phyloP scores from a whole-genome alignment of 2,329 filamentous ascomycete species.

The Neofusicoccum laricinum region DNA sequence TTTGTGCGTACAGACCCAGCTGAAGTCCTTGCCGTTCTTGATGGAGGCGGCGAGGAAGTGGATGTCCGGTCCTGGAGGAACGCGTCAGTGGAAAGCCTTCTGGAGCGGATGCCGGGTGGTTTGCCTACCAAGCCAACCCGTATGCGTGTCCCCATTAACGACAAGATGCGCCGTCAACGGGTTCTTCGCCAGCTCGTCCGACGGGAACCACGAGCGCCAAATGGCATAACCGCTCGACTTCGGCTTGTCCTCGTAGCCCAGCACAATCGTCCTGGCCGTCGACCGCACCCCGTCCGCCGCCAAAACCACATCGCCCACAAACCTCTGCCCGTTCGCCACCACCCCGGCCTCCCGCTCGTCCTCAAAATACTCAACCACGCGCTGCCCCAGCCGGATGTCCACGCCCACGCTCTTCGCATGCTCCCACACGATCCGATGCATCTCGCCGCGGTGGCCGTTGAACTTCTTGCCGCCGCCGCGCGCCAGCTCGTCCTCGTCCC shows the following conservation, averaged over 20 bases:
- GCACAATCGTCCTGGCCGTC: constrained; percentile 50
- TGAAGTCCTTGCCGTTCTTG: constrained; percentile 34
- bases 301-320: constrained; percentile 49
- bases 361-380: constrained; percentile 51
- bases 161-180: constrained; percentile 32
- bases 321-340: constrained; percentile 45
- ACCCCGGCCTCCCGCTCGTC: constrained; percentile 52
- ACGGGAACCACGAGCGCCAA: constrained; percentile 46
- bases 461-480: constrained; percentile 48
- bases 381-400: constrained; percentile 52
- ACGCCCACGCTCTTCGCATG: constrained; percentile 54
- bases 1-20: constrained; percentile 36
- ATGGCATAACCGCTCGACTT: constrained; percentile 55
- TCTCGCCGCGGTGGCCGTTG: constrained; percentile 60
- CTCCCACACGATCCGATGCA: constrained; percentile 57
- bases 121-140: constrained; percentile 23
- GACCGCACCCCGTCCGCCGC: constrained; percentile 54
- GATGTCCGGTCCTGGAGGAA: constrained; percentile 25
- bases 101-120: no score
- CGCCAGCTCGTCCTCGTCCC: constrained; percentile 32
- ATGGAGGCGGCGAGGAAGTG: constrained; percentile 36
- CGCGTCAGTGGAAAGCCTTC: not conserved
- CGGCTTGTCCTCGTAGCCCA: constrained; percentile 51
- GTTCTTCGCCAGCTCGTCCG: constrained; percentile 29
- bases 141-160: constrained; percentile 25